phyloP scores from a whole-genome alignment of 2,329 filamentous ascomycete species.

The Trichoderma brevicompactum region DNA sequence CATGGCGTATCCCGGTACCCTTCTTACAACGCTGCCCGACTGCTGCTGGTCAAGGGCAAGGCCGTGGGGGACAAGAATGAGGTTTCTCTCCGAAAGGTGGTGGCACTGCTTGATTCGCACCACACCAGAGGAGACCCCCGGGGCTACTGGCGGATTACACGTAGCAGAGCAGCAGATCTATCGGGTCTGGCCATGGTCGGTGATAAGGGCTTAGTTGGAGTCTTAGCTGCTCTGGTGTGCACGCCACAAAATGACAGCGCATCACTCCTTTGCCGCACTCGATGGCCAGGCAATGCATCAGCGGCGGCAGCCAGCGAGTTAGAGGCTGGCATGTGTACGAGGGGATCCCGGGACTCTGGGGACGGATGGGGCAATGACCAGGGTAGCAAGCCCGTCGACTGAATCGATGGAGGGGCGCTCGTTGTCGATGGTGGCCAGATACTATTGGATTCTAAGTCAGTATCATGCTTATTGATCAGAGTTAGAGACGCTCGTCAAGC shows the following conservation, averaged over 20 bases:
- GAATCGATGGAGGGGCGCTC: conserved; percentile 5
- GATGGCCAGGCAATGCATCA: conserved; percentile 22
- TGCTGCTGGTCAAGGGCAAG: conserved; percentile 3
- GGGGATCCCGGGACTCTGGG: conserved; percentile 23
- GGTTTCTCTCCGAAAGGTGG: neutral
- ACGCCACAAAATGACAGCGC: conserved; percentile 31
- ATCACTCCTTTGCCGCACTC: conserved; percentile 28
- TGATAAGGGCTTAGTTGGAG: conserved; percentile 25
- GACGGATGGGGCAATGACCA: conserved; percentile 16
- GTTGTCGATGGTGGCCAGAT: conserved; percentile 7
- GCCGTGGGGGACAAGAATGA: neutral
- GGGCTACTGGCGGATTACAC: neutral
- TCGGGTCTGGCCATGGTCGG: conserved; percentile 24
- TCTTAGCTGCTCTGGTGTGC: conserved; percentile 22
- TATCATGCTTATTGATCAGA: conserved; percentile 4
- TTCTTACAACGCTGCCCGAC: conserved; percentile 9
- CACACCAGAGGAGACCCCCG: neutral
- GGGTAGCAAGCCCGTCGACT: conserved; percentile 9
- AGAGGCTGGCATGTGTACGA: conserved; percentile 28
- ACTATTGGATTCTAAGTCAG: conserved; percentile 17
- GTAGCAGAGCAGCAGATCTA: conserved; percentile 12
- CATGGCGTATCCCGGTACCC: neutral
- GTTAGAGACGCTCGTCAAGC: neutral
- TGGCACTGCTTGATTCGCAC: conserved; percentile 13
- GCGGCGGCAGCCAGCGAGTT: conserved; percentile 24